Evolutionary conservation across 441 rosid species (phyloP), one percentile per base, ranked within the genome.

Genomic region (Adansonia gregorii): DNA sequence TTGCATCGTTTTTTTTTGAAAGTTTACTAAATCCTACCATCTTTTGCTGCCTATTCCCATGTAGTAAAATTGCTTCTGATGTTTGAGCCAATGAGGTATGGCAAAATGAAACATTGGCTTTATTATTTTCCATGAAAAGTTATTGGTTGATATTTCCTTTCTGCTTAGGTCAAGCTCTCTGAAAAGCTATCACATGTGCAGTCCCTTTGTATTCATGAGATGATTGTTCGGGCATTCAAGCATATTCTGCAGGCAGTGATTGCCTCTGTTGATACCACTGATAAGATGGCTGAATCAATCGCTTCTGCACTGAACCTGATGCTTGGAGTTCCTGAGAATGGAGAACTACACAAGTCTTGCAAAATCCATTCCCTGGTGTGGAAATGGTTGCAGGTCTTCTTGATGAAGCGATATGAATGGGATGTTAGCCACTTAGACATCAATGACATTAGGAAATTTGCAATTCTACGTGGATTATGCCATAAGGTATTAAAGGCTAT

Each of bases 201-300:
- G 71, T 89, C 94, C 60, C 85, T 91, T 74, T 91, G 92, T 83
- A 84, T 88, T 71, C 93, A 91, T 74, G 94, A 91, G 92, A 91
- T 91, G 94, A 88, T 91, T 79, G 94, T 89, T 79, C 84, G 94
- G 67, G 94, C 93, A 64, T 88, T 91, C 78, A 91, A 91, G 82
- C 94, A 89, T 80, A 81, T 89, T 78, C 86, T 91, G 73, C 93
- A 75, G 82, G 94, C 89, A 49, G 92, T 91, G 81, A 84, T 91
- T 77, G 88, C 94, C 78, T 84, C 83, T 59, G 88, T 84, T 59
- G 60, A 48, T 73, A 80, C 87, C 83, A 81, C 85, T 75, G 83
- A 86, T 78, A 85, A 82, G 72, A 82, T 91, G 81, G 90, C 93
- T 75, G 77, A 67, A 24, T 80, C 87, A 70, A 84, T 91, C 71